Evolutionary conservation across 2,329 filamentous ascomycete species (phyloP), one percentile per base, ranked within the genome.

Genomic region (Furcasterigmium furcatum): DNA sequence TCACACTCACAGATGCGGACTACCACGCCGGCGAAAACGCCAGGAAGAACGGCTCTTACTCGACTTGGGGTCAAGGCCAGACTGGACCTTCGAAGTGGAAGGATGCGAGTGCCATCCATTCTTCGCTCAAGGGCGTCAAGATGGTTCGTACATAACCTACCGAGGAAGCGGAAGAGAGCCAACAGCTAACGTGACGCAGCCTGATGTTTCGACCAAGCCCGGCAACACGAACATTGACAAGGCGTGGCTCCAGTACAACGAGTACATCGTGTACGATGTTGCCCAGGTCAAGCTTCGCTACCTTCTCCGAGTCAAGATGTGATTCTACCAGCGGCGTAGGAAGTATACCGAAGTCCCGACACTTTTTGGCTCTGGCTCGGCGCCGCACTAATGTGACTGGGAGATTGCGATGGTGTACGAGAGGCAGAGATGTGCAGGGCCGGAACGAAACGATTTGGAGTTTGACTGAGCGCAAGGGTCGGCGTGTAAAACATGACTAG

Each of bases 181-280:
- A 14, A 5, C 20, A 44, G 18, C 48, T 57, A 32, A 54, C 34
- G 14, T 18, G 46, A 44, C 4, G 27, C 48, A 79, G 75, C 80
- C 80, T 36, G 77, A 84, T 54, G 63, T 66, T 1, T 60, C 58
- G 3, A 59, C 67, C 3, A 58, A 52, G 8, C 77, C 80, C 1
- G 74, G 73, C 0, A 44, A 62, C 1, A 85, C 79, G 1, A 64
- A 71, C 1, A 60, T 79, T 1, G 25, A 51, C 0, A 56, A 63
- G 10, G 73, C 79, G 1, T 65, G 60, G 22, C 68, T 90, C 19
- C 61, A 67, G 41, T 89, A 89, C 67, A 89, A 90, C 58, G 86
- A 90, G 67, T 89, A 83, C 61, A 88, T 89, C 50, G 75, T 74
- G 43, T 90, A 90, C 56, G 77, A 89, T 52, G 68, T 87, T 4